Base-by-base conservation (phyloP, 2,329 filamentous ascomycete genomes). In the Hortaea sp. region DNA sequence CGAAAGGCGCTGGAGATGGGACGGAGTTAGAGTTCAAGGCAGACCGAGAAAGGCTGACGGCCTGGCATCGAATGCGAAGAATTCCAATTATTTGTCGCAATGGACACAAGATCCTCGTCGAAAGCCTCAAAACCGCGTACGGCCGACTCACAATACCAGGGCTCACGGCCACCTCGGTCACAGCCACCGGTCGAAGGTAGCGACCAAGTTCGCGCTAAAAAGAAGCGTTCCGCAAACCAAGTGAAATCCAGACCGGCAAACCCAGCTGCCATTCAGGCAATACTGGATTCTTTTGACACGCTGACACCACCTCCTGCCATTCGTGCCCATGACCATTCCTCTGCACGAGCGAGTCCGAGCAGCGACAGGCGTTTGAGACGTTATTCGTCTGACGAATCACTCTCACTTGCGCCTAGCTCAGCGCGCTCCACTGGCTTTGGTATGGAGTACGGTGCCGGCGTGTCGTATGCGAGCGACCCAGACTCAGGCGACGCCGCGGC, bases 251-350 rank as follows among this genome's bases (percentile, higher is more conserved):
- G 50, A 43, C 70, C 74, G 37, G 72, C 77, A 10, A 79, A 78
- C 42, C 82, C 84, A 48, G 82, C 85, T 61, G 77, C 88, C 62
- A 87, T 82, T 51, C 76, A 76, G 11, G 77, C 75, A 41, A 70
- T 82, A 49, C 79, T 82, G 61, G 75, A 77, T 50, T 80, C 78
- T 29, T 70, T 82, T 39, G 76, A 77, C 47, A 55, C 57, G 5
- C 55, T 63, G 29, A 47, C 52, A 11, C 56, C 57, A 29, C 47
- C 58, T 46, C 56, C 54, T 35, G 32, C 32, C 32, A 35, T 9
- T 9, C 43, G 44, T 30, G 38, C 57, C 39, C 12, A 43, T 45
- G 54, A 56, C 32, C 40, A 51, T 39, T 52, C 51, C 42, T 52
- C 51, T 27, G 55, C 54, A 32, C 49, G 43, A 29, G 20, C 7